Percentiles rank a stretch among this genome's conserved stretches.
Evolutionary conservation across 306 rosid species (phyloP).

Genomic region (Vachellia collinsii): DNA sequence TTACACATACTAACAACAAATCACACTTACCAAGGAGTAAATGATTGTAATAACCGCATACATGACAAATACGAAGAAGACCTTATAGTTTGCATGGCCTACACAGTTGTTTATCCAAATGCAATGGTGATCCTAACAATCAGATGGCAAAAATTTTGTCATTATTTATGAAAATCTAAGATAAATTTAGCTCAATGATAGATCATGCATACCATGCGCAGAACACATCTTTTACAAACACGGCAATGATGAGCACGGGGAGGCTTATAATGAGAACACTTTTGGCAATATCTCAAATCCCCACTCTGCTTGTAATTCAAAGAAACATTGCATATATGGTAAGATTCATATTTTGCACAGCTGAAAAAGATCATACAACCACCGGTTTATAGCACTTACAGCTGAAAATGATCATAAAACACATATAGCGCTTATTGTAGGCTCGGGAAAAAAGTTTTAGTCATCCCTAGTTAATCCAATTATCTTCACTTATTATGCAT

Average conservation of each 20-base stretch:
- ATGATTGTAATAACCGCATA: slow-evolving; percentile 85
- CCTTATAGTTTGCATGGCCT: slow-evolving; percentile 93
- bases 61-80: slow-evolving; percentile 77
- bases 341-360: slow-evolving; percentile 22
- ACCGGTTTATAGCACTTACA: slow-evolving; percentile 27
- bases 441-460: slow-evolving; percentile 11
- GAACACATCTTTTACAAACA: slow-evolving; percentile 91
- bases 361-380: slow-evolving; percentile 21
- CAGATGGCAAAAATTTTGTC: slow-evolving; percentile 45
- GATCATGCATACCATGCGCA: slow-evolving; percentile 83
- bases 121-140: slow-evolving; percentile 96
- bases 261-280: slow-evolving; percentile 94
- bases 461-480: slow-evolving; percentile 13
- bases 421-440: slow-evolving; percentile 27
- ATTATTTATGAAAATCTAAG: slow-evolving; percentile 37
- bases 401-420: slow-evolving; percentile 20
- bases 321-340: slow-evolving; percentile 23
- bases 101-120: slow-evolving; percentile 97
- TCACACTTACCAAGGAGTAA: slow-evolving; percentile 85
- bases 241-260: slow-evolving; percentile 99
- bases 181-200: slow-evolving; percentile 30
- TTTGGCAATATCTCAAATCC: slow-evolving; percentile 93
- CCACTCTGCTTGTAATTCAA: slow-evolving; percentile 73
- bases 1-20: slow-evolving; percentile 22
- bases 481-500: too few species aligned